Evolutionary conservation across 1,284 basidiomycete genomes (phyloP), one percentile per base, ranked within the genome.

Genomic region (Leccinum subrobustum): DNA sequence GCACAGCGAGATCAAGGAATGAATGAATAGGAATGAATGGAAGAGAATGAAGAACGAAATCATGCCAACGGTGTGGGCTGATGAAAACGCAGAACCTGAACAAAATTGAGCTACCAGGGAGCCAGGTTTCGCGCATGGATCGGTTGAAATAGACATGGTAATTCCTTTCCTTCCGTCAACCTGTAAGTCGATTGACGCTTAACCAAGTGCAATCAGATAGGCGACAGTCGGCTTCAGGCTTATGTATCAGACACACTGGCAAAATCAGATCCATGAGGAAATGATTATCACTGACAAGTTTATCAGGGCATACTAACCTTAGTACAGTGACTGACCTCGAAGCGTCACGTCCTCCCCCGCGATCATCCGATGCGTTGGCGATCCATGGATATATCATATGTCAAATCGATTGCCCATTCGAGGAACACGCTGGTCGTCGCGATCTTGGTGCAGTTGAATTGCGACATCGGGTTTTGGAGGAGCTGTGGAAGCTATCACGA

Each of bases 141-240:
- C 20, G 96, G 94, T 73, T 98, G 95, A 81, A 97, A 98, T 27
- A 97, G 78, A 78, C 93, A 98, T 0, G 93, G 92, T 75, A 92
- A 91, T 54, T 82, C 77, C 69, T 95, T 93, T 18, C 92, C 91
- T 63, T 93, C 92, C 0, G 96, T 98, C 77, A 97, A 92, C 64
- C 91, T 92, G 8, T 11, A 20, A 12, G n/a, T 31, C 20, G 29
- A 12, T 51, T 27, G 29, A 18, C 51, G 29, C 51, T 29, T 1
- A 7, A 44, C 8, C 42, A 44, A 44, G 18, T 18, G 18, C 18
- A 50, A 16, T 25, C 8, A 50, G 14, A n/a, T 8, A 31, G 5
- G 51, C 4, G 7, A 73, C 83, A 52, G 7, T 42, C 39, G 4
- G 9, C n/a, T 42, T 42, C 39, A 18, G n/a, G n/a, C 39, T 42